These are phyloP conservation scores for Triticum timopheevii DNA, from an alignment of 176 grass and related monocot genomes.

Conservation along the genomic window DNA sequence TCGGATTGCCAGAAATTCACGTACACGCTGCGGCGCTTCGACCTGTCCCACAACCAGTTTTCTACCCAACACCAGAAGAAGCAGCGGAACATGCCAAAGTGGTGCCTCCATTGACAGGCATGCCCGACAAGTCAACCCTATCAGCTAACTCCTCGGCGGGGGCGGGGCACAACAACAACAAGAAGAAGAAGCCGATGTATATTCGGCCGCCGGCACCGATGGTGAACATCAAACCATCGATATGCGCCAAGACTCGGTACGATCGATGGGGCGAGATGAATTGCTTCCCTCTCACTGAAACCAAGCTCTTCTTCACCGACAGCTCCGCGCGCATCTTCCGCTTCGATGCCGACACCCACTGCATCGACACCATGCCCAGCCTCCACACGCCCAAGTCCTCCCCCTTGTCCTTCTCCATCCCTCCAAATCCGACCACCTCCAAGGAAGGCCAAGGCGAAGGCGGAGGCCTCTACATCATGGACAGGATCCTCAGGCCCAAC, in stretches of 20 bases:
- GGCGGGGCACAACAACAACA: not conserved
- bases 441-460: not conserved
- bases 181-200: not conserved
- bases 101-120: not conserved
- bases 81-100: not conserved
- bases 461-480: not conserved
- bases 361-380: not conserved
- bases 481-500: not conserved
- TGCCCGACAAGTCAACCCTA: no score
- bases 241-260: not conserved
- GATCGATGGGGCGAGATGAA: not conserved
- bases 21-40: constrained; percentile 7
- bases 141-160: no score
- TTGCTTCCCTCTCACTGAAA: not conserved
- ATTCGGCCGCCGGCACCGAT: not conserved
- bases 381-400: not conserved
- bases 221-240: not conserved
- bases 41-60: not conserved
- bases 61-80: not conserved
- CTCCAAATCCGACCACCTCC: not conserved
- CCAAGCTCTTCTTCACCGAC: not conserved
- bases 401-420: not conserved
- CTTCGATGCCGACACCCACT: not conserved
- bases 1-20: not conserved
- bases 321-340: not conserved